phyloP scores from a whole-genome alignment of 176 grass and related monocot species.

The Carex parvula region DNA sequence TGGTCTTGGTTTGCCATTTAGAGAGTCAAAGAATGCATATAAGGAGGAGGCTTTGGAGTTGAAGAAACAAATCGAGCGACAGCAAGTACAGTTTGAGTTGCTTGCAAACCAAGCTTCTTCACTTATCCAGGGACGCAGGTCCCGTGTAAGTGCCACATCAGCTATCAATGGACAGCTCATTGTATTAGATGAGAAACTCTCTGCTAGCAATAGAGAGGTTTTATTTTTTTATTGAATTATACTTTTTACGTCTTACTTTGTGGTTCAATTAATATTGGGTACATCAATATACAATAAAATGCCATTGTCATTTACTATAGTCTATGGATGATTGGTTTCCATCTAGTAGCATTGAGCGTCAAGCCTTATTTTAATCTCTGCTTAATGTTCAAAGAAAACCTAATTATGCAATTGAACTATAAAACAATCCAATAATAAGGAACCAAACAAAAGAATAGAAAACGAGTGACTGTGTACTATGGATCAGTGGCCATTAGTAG shows the following conservation, averaged over 20 bases:
- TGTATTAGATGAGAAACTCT: conserved; percentile 77
- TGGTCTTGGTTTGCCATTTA: conserved; percentile 22
- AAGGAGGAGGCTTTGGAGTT: conserved; percentile 86
- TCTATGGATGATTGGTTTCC: background rate
- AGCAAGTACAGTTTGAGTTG: conserved; percentile 85
- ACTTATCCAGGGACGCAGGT: conserved; percentile 86
- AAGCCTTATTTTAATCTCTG: background rate
- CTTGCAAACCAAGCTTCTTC: conserved; percentile 87
- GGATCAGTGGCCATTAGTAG: background rate
- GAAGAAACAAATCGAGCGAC: conserved; percentile 75
- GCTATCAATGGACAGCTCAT: conserved; percentile 66
- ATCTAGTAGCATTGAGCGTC: background rate
- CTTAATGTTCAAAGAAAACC: background rate
- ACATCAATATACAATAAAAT: background rate
- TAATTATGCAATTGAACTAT: background rate
- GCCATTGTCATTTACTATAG: background rate
- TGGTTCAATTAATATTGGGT: conserved; percentile 10
- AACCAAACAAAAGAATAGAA: background rate
- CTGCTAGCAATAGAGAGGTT: conserved; percentile 83
- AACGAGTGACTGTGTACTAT: background rate
- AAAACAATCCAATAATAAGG: background rate
- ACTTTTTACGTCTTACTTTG: conserved; percentile 19
- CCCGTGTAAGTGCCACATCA: conserved; percentile 67
- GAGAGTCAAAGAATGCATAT: conserved; percentile 89
- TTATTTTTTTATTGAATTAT: conserved; percentile 18